Base-by-base conservation (phyloP, 75 land plant species). In the Sequoia sempervirens region DNA sequence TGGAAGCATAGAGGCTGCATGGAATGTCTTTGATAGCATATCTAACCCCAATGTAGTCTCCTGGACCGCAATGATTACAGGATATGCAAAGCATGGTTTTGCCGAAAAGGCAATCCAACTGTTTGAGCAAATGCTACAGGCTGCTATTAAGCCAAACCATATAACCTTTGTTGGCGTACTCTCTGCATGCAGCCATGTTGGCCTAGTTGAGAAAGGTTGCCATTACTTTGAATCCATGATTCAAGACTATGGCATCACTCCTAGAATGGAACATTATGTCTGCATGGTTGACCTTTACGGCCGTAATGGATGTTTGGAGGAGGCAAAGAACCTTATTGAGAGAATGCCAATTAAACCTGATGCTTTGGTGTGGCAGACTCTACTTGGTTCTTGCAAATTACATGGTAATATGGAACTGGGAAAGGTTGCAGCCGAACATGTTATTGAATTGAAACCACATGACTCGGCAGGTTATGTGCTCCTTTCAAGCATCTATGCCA, bases 241-340 rank as follows among this genome's bases (percentile, higher is more conserved):
- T 58, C 41, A 85, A 8, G 82, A 88, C 10, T 78, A 84, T 74
- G 89, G 90, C 23, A 54, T 93, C 30, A 53, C 66, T 50, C 93
- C 94, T 32, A 84, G 87, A 17, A 20, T 90, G 32, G 92, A 87
- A 45, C 94, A 93, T 69, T 93, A 85, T 81, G 86, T 88, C 1
- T 90, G 91, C 86, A 58, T 91, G 40, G 84, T 93, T 36, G 94
- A 93, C 84, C 89, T 91, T 84, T 85, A 90, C 43, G 93, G 94
- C 43, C 91, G 94, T 41, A 89, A 88, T 37, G 94, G 94, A 26
- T 81, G 84, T 34, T 38, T 92, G 20, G 80, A 87, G 26, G 90
- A 90, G 69, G 94, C 92, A 53, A 81, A 76, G 54, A 75, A n/a
- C 37, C 83, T 90, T 66, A 85, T 90, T 32, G 41, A 85, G 13